Base-by-base conservation (phyloP, 495 filamentous ascomycete species). In the Penicillium riverlandense region DNA sequence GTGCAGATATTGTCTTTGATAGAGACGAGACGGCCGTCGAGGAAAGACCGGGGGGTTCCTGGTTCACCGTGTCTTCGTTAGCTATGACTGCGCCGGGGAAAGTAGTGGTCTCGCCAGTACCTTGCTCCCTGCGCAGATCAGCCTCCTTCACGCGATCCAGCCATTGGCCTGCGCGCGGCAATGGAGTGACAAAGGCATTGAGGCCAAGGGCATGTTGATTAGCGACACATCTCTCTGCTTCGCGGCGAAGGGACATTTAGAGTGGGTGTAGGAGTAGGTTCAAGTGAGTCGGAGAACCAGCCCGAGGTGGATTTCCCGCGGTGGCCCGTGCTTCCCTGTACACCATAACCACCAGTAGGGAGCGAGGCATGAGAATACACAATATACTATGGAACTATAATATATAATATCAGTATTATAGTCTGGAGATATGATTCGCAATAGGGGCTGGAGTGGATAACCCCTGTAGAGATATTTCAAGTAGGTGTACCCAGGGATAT, bases 1-100 rank as follows among this genome's bases (percentile, higher is more conserved):
- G 86, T 89, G 53, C 83, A 83, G 50, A 96, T 96, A 60, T 95
- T 96, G 68, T 96, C 90, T 66, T 96, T 96, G 35, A 95, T 73
- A 9, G 84, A 83, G 34, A 96, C 72, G 15, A 82, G 44, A n/a
- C 67, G 67, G 30, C 82, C 83, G 31, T 73, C 70, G 1, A 73
- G 12, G 9, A 47, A 38, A 3, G 70, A 73, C 27, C 54, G 68
- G 7, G 54, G 46, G 1, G 41, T 61, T 15, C 65, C 63, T 70
- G 22, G 29, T 15, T 9, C 38, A 11, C 30, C n/a, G 38, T 4
- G 8, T 13, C 32, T 7, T 22, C 22, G 38, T 58, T 29, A 50
- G 35, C 31, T 33, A 16, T 27, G 15, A n/a, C 11, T 35, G 31
- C 41, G 35, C 28, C 22, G 13, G 31, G 6, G 8, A 37, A 33